phyloP scores from a whole-genome alignment of 1,284 basidiomycete species.

The Neolentinus lepideus region DNA sequence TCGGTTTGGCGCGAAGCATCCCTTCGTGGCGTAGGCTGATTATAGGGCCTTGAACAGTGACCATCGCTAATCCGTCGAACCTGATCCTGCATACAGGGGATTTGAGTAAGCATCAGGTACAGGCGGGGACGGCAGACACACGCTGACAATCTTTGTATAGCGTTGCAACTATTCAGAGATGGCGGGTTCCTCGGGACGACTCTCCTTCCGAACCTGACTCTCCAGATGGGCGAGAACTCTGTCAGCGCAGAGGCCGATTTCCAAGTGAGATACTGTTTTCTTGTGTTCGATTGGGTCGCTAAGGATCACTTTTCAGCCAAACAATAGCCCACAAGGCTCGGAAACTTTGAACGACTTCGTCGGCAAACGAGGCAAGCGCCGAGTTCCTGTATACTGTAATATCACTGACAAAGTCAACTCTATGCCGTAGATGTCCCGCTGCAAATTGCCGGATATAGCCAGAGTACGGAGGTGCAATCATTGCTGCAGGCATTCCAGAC shows the following conservation, averaged over 20 bases:
- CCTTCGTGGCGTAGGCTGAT: not conserved
- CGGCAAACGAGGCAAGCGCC: slow-evolving; percentile 38
- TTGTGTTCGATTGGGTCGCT: not conserved
- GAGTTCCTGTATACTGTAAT: slow-evolving; percentile 9
- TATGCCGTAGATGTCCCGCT: slow-evolving; percentile 39
- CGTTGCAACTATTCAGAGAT: slow-evolving; percentile 49
- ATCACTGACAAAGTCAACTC: not conserved
- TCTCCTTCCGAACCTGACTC: slow-evolving; percentile 49
- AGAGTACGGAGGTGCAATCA: slow-evolving; percentile 57
- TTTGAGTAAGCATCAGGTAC: slow-evolving; percentile 35
- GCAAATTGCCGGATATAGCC: slow-evolving; percentile 48
- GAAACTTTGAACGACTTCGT: slow-evolving; percentile 70
- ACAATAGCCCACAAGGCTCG: slow-evolving; percentile 51
- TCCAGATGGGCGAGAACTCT: slow-evolving; percentile 53
- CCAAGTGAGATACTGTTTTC: slow-evolving; percentile 23
- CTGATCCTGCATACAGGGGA: slow-evolving; percentile 57
- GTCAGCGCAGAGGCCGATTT: slow-evolving; percentile 42
- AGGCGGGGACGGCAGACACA: not conserved
- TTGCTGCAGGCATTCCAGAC: slow-evolving; percentile 57
- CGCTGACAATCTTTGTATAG: slow-evolving; percentile 18
- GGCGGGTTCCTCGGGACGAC: slow-evolving; percentile 49
- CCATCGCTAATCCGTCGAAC: slow-evolving; percentile 70
- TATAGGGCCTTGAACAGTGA: slow-evolving; percentile 27
- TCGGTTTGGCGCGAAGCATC: slow-evolving; percentile 13
- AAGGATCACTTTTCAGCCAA: slow-evolving; percentile 38